Base-by-base conservation (phyloP, 225 moss, liverwort and hornwort species). In the Bryum argenteum region DNA sequence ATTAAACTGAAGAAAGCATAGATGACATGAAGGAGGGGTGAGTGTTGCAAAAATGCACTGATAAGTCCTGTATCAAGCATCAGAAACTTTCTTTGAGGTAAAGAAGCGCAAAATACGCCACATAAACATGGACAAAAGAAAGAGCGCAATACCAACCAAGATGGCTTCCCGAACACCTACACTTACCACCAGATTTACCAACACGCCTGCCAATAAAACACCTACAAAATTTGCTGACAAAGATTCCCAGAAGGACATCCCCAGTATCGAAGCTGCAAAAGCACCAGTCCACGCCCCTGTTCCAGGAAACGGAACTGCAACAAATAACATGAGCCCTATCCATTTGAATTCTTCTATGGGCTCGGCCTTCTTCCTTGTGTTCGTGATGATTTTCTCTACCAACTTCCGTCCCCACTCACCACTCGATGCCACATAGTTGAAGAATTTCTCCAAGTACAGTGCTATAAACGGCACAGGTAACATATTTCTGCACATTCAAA, bases 241-340 rank as follows among this genome's bases (percentile, higher is more conserved):
- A 9, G 89, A 88, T 61, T 91, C 89, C 94, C 94, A 98, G 50
- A 98, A 88, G 1, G 90, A 66, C 88, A 98, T 92, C 33, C 92
- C 92, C 60, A 98, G 67, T 72, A 92, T 87, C 16, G 92, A 89
- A 42, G 92, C 94, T 19, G 90, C 84, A 58, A 98, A 87, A 57
- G 93, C 97, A 40, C 97, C 97, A 2, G 92, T 84, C 97, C 97
- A 98, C 40, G 97, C 97, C 8, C 97, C 97, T 40, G 97, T 98
- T 61, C 97, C 97, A 45, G 97, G 97, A 5, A 94, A 91, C 26
- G 97, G 97, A 52, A 94, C 89, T 20, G 94, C 97, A 14, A 98
- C 97, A 66, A 98, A 98, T 43, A 98, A 44, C 85, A 94, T 84
- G 53, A 98, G 82, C 19, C 97, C 97, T 47, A 94, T 78, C 97